Conservation (phyloP, 345 rosid species). For the Brassica nigra region DNA sequence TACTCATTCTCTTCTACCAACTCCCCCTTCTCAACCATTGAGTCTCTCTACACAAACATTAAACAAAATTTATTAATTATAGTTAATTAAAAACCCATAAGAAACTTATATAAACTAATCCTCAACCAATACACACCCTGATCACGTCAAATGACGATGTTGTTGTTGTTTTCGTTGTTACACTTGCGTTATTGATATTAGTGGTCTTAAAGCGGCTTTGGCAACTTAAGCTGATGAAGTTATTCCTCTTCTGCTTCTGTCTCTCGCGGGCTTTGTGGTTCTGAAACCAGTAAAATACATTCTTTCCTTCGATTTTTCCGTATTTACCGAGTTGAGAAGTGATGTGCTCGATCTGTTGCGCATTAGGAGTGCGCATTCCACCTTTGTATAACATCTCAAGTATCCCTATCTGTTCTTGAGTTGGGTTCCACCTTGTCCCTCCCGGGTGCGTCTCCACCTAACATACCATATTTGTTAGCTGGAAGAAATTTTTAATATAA, state of each 20-base stretch:
- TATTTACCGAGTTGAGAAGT: conserved; percentile 73
- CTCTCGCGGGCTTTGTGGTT: conserved; percentile 99
- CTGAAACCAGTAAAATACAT: conserved; percentile 98
- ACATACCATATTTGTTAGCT: not conserved
- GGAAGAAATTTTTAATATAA: not conserved
- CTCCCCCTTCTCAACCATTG: conserved; percentile 40
- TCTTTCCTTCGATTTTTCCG: conserved; percentile 97
- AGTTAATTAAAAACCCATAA: not conserved
- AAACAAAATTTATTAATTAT: not conserved
- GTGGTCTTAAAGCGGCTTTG: conserved; percentile 48
- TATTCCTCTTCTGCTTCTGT: conserved; percentile 89
- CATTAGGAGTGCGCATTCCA: conserved; percentile 94
- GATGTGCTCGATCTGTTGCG: conserved; percentile 91
- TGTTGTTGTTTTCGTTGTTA: conserved; percentile 28
- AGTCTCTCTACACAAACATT: conserved; percentile 41
- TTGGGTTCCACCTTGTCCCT: conserved; percentile 98
- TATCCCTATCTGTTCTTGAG: conserved; percentile 95
- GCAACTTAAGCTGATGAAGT: conserved; percentile 48
- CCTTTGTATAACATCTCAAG: conserved; percentile 84
- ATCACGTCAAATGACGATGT: conserved; percentile 48
- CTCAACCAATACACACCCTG: conserved; percentile 42
- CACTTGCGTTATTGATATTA: conserved; percentile 29
- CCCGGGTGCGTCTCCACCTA: conserved; percentile 92
- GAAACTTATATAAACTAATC: not conserved
- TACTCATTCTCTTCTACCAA: conserved; percentile 58